Base-by-base conservation (phyloP, 805 yeast genomes). In the Candida glaebosa region DNA sequence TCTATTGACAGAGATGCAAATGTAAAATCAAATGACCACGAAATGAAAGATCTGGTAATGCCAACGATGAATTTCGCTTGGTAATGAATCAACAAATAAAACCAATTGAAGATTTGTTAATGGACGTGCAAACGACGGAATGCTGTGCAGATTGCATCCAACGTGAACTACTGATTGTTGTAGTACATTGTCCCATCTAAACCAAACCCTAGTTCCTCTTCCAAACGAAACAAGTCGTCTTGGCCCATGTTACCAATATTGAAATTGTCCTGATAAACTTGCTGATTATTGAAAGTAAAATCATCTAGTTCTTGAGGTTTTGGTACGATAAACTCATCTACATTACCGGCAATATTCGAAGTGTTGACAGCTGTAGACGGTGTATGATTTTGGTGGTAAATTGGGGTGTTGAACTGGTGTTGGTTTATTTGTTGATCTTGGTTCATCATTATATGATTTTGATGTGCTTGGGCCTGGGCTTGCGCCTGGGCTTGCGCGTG, bases 131-230 rank as follows among this genome's bases (percentile, higher is more conserved):
- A 24, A 8, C 28, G 28, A 24, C 8, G n/a, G n/a, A n/a, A n/a
- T n/a, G n/a, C n/a, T n/a, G n/a, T n/a, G n/a, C n/a, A n/a, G n/a
- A n/a, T n/a, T n/a, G n/a, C n/a, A n/a, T n/a, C n/a, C 10, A 22
- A 22, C 12, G 31, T 5, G 14, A 28, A 5, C 12, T 35, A 22
- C 17, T 35, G 38, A 19, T 35, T 35, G 19, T 35, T 35, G 31
- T 35, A 46, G 43, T 17, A 43, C 47, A 42, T 53, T n/a, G 30
- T 58, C 7, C 72, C 73, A 50, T 70, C 75, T 52, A 70, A 54
- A 5, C 75, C 75, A 52, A 67, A 69, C 3, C 73, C 71, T 18
- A 70, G 52, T 39, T 70, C 75, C 46, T 69, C 74, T 45, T 70
- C 75, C 30, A 70, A 56, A 34, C 65, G 51, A 39, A 65, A 63